These are phyloP conservation scores for Neofusicoccum umdonicola DNA, from an alignment of 2,329 filamentous ascomycete species.

Conservation along the genomic window DNA sequence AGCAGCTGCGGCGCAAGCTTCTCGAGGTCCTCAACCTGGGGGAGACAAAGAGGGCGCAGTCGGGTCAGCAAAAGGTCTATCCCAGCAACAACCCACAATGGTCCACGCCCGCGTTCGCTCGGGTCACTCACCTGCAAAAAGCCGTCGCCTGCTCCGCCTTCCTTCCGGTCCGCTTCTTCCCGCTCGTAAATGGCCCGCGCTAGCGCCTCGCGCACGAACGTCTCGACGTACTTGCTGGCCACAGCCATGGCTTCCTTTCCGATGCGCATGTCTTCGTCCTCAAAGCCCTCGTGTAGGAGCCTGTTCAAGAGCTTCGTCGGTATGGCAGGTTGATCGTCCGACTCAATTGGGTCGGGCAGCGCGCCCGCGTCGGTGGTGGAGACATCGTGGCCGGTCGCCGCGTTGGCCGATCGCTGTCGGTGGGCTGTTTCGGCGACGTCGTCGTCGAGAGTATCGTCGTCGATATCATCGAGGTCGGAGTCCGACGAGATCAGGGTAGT, in stretches of 20 bases:
- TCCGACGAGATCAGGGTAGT: conserved; percentile 29
- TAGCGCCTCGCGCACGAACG: conserved; percentile 87
- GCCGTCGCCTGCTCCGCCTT: conserved; percentile 45
- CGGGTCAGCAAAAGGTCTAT: background rate
- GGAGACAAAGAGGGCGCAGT: background rate
- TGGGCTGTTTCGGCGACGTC: conserved; percentile 23
- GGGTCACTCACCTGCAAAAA: conserved; percentile 62
- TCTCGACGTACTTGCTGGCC: conserved; percentile 81
- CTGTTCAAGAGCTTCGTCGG: conserved; percentile 72
- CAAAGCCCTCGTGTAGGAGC: conserved; percentile 77
- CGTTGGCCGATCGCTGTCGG: conserved; percentile 18
- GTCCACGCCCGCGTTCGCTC: no score
- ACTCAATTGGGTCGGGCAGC: conserved; percentile 18
- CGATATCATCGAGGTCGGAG: conserved; percentile 29
- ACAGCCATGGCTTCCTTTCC: conserved; percentile 74
- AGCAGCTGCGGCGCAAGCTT: conserved; percentile 81
- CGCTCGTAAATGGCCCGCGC: conserved; percentile 74
- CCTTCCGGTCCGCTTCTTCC: conserved; percentile 40
- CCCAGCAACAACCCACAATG: no score
- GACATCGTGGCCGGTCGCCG: background rate
- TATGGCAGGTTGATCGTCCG: conserved; percentile 46
- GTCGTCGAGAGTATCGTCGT: conserved; percentile 26
- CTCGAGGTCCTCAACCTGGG: conserved; percentile 81
- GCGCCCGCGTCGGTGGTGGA: background rate
- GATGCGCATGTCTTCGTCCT: conserved; percentile 67